Conservation (phyloP, 768 basidiomycete species). For the Candolleomyces eurysporus region DNA sequence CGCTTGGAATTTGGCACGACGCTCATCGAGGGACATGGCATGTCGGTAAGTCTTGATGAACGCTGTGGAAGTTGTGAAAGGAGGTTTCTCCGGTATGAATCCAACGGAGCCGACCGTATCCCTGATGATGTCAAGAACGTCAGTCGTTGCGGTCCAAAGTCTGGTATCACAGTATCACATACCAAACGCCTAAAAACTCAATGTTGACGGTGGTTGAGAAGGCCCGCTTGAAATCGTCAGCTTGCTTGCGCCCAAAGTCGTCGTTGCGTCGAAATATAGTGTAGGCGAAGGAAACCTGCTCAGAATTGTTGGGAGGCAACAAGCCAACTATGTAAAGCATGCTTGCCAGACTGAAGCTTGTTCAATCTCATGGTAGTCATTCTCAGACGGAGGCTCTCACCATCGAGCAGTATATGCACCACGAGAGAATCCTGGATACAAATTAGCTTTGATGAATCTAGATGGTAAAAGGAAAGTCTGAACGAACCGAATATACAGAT, state of each 20-base stretch:
- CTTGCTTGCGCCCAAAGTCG: conserved; percentile 43
- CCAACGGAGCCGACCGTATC: conserved; percentile 70
- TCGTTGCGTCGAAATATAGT: conserved; percentile 59
- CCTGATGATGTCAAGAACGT: conserved; percentile 31
- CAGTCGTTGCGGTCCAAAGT: background rate
- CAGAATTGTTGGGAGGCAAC: conserved; percentile 43
- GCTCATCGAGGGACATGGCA: conserved; percentile 64
- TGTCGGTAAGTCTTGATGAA: conserved; percentile 54
- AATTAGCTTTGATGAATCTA: background rate
- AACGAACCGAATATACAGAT: conserved; percentile 7
- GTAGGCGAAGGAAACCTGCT: conserved; percentile 65
- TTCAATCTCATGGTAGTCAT: background rate
- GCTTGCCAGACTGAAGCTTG: conserved; percentile 19
- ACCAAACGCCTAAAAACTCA: conserved; percentile 64
- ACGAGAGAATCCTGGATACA: too few species aligned
- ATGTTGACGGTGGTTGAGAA: conserved; percentile 54
- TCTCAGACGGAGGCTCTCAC: background rate
- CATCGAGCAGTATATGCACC: conserved; percentile 57
- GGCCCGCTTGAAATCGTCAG: conserved; percentile 52
- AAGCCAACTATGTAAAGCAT: conserved; percentile 54
- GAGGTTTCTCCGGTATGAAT: conserved; percentile 48
- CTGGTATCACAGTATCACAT: too few species aligned
- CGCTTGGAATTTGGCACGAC: conserved; percentile 56
- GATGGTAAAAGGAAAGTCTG: too few species aligned
- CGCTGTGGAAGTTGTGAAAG: conserved; percentile 55